Base-by-base conservation (phyloP, 208 protist species). In the Endotrypanum monterogeii region DNA sequence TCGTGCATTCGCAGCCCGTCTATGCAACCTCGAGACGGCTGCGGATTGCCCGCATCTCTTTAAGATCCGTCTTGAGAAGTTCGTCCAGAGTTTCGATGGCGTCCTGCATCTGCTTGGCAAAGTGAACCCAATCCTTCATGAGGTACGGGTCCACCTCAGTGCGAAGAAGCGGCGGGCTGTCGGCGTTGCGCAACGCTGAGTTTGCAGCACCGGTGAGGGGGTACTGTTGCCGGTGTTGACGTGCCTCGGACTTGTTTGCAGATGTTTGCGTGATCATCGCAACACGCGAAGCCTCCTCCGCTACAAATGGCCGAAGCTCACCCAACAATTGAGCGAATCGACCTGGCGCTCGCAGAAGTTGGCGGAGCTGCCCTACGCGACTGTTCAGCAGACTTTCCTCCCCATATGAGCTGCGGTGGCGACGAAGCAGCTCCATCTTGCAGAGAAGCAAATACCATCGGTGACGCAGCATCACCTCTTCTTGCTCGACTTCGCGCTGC, bases 391-490 rank as follows among this genome's bases (percentile, higher is more conserved):
- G 72, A 6, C 73, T 61, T 67, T 91, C 90, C 56, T 84, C 83
- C 25, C 73, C 86, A 35, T 77, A 65, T 1, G 80, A 68, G 58
- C 65, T 60, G 55, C 88, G 83, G 25, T 79, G 41, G 12, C 71
- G 83, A 7, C 91, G 76, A 28, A 95, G 80, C 63, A 84, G 78
- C 70, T 95, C 88, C 62, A 86, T 79, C 66, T 88, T 86, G 23
- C 74, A 78, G 50, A 89, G 58, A 16, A 92, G 71, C 5, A 74
- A 50, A 60, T 82, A 84, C 87, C 84, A 92, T 44, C 88, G 82
- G 37, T 86, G 83, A 41, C 73, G 82, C 70, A 94, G 81, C 87
- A 93, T 90, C 58, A 82, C 75, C 28, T 93, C 78, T 67, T 88
- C 78, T 52, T 86, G 78, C 72, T 84, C 71, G 63, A 91, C 61